Evolutionary conservation across 805 yeast genomes (phyloP).

Genomic region (Teunomyces gatunensis): DNA sequence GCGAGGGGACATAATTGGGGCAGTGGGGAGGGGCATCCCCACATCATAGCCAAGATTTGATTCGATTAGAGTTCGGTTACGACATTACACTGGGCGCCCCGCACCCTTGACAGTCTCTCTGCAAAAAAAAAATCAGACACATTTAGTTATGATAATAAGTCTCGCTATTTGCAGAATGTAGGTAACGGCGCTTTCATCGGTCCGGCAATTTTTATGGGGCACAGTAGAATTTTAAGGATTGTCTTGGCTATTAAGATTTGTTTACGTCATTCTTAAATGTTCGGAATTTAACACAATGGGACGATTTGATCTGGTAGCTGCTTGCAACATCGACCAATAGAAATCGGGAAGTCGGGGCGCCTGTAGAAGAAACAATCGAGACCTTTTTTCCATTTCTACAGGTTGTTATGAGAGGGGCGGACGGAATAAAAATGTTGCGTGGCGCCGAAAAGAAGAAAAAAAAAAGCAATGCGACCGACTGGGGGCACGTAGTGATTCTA

Average conservation of each 20-base stretch:
- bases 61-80: neutral
- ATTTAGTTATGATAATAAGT: neutral
- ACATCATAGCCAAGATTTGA: conserved; percentile 1
- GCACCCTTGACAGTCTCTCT: neutral
- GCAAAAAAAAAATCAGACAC: neutral
- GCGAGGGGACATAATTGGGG: neutral
- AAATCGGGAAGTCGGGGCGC: neutral
- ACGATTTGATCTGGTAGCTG: neutral
- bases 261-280: no score
- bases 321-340: neutral
- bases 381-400: neutral
- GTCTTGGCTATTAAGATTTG: no score
- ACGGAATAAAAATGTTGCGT: neutral
- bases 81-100: neutral
- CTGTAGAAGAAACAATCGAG: neutral
- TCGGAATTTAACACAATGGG: neutral
- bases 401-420: neutral
- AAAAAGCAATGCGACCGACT: no score
- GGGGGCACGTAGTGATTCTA: no score
- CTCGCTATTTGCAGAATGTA: neutral
- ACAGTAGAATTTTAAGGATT: no score
- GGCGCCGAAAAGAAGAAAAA: no score
- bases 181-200: no score
- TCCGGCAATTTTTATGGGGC: no score
- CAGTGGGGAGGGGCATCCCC: conserved; percentile 1